phyloP scores from a whole-genome alignment of 495 filamentous ascomycete species.

The Pyrenula aspistea region DNA sequence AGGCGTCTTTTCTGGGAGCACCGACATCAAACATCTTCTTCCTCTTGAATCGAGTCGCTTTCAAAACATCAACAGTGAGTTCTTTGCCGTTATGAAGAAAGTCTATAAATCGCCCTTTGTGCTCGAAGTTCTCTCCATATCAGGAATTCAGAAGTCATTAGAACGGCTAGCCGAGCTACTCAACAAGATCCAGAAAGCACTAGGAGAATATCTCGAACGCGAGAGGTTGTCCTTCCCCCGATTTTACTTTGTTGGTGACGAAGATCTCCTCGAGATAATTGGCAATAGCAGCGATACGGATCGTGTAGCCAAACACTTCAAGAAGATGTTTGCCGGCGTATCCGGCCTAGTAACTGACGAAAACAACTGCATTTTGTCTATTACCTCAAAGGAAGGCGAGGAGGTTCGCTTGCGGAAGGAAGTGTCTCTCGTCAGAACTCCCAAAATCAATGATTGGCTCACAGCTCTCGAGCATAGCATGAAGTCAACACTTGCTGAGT shows the following conservation, averaged over 20 bases:
- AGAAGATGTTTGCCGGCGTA: slow-evolving; percentile 98
- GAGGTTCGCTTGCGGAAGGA: slow-evolving; percentile 75
- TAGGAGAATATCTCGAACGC: slow-evolving; percentile 96
- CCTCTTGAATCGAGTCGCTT: slow-evolving; percentile 93
- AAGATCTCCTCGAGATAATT: slow-evolving; percentile 98
- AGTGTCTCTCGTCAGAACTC: slow-evolving; percentile 83
- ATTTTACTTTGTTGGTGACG: slow-evolving; percentile 98
- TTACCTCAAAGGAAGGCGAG: slow-evolving; percentile 94
- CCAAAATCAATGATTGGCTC: slow-evolving; percentile 97
- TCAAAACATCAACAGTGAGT: slow-evolving; percentile 98
- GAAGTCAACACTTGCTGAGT: slow-evolving; percentile 85
- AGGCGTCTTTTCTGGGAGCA: slow-evolving; percentile 96
- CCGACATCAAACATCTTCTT: slow-evolving; percentile 95
- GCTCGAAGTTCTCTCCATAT: slow-evolving; percentile 88
- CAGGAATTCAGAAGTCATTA: slow-evolving; percentile 86
- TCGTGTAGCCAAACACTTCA: slow-evolving; percentile 93
- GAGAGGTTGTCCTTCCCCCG: slow-evolving; percentile 93
- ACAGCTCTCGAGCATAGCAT: slow-evolving; percentile 81
- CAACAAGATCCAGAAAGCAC: slow-evolving; percentile 98
- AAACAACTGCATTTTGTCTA: slow-evolving; percentile 74
- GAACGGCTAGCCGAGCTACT: slow-evolving; percentile 89
- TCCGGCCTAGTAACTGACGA: slow-evolving; percentile 86
- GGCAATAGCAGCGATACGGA: slow-evolving; percentile 96
- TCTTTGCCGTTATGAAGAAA: slow-evolving; percentile 96
- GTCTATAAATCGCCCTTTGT: slow-evolving; percentile 91